Percentiles rank a stretch among this genome's conserved stretches.
Evolutionary conservation across 495 filamentous ascomycete genomes (phyloP).

Genomic region (Talaromyces proteolyticus): DNA sequence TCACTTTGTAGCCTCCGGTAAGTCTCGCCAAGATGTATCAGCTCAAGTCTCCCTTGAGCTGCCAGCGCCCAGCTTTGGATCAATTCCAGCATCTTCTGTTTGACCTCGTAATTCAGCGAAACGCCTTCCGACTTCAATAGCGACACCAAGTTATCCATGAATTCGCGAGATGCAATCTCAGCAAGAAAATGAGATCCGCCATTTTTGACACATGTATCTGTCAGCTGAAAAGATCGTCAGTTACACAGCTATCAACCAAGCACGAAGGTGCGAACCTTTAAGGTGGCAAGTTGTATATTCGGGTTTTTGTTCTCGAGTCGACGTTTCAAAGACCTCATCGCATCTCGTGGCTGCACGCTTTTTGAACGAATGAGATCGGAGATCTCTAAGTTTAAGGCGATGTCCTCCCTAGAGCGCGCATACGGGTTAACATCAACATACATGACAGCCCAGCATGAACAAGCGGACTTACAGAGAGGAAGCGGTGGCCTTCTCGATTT

Average conservation of each 20-base stretch:
- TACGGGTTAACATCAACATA: neutral
- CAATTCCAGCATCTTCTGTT: slow-evolving; percentile 82
- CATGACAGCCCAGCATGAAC: neutral
- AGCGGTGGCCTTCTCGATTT: slow-evolving; percentile 89
- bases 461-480: slow-evolving; percentile 68
- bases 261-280: slow-evolving; percentile 58
- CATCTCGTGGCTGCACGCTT: slow-evolving; percentile 92
- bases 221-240: slow-evolving; percentile 49
- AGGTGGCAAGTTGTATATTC: slow-evolving; percentile 86
- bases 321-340: slow-evolving; percentile 91
- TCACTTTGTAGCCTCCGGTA: slow-evolving; percentile 78
- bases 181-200: slow-evolving; percentile 92
- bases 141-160: slow-evolving; percentile 94
- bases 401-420: slow-evolving; percentile 69
- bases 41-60: slow-evolving; percentile 75
- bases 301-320: slow-evolving; percentile 95
- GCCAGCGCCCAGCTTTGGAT: slow-evolving; percentile 92
- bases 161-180: slow-evolving; percentile 93
- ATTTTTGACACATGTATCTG: slow-evolving; percentile 98
- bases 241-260: neutral
- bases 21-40: slow-evolving; percentile 81
- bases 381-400: slow-evolving; percentile 93
- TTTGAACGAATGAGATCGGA: slow-evolving; percentile 95
- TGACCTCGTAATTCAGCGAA: slow-evolving; percentile 77
- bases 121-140: slow-evolving; percentile 75